Evolutionary conservation across 108 stramenopile species (phyloP), one percentile per base, ranked within the genome.

Genomic region (Cyclostephanos tholiformis): DNA sequence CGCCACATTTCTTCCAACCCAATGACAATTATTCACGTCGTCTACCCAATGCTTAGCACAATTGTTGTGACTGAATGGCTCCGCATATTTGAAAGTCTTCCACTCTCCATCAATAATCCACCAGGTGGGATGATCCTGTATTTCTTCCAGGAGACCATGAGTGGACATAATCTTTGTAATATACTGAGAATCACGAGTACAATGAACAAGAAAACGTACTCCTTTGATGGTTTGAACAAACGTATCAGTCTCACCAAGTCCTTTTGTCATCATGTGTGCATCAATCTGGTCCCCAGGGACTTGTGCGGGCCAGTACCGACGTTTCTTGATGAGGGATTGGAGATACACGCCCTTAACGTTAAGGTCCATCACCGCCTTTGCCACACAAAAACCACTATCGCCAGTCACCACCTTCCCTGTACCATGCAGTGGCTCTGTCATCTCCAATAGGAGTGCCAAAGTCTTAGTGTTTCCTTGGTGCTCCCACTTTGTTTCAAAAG

Each of bases 311-410:
- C 72, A 64, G 43, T 25, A 64, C n/a, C 72, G 8, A 4, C 44
- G 38, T 30, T 72, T 72, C 44, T 72, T 48, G 38, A 64, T 49
- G 11, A 72, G 20, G 14, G 62, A 29, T 0, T 52, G 51, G 26
- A 19, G 51, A 59, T 27, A 74, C 14, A 74, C 56, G 5, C 64
- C 73, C 36, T 53, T 50, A 4, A 26, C 41, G 16, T 74, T 16
- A 29, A 74, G 27, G 22, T 20, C 65, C 25, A 59, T 12, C 32
- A 65, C 50, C 3, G 64, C 73, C 14, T 14, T 26, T 14, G 56
- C 25, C 3, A 74, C 65, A 35, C 73, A 74, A 25, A 74, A 74
- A 4, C 65, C 50, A 66, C 65, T 66, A 30, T 74, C 65, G 5
- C 63, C 53, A 12, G 51, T 51, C 5, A 52, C 55, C 16, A 66